Percentiles rank a stretch among this genome's conserved stretches.
Conservation (phyloP, 768 basidiomycete genomes). For the Albatrellus ellisii region DNA sequence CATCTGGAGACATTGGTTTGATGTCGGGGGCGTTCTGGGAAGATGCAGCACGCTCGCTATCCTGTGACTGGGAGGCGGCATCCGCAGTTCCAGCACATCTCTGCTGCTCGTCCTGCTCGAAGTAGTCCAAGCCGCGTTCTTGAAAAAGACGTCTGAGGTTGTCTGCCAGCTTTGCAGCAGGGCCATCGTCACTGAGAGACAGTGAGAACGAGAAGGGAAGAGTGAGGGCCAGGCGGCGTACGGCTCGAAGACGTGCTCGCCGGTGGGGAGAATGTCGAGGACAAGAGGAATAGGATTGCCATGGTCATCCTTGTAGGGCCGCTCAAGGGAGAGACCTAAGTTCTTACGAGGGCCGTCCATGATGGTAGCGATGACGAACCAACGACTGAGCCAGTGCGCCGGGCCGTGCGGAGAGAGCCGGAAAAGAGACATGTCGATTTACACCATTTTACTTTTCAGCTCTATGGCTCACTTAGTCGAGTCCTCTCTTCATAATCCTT, state of each 20-base stretch:
- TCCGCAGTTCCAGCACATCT: slow-evolving; percentile 11
- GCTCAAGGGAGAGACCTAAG: slow-evolving; percentile 59
- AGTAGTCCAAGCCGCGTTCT: slow-evolving; percentile 68
- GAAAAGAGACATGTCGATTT: neutral
- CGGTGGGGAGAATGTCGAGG: slow-evolving; percentile 57
- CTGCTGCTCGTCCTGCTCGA: slow-evolving; percentile 33
- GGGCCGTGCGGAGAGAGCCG: neutral
- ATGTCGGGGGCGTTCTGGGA: slow-evolving; percentile 22
- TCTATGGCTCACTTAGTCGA: neutral
- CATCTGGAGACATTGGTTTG: slow-evolving; percentile 56
- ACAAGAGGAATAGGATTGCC: slow-evolving; percentile 50
- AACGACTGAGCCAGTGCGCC: neutral
- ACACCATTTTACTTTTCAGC: too few species aligned
- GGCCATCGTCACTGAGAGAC: slow-evolving; percentile 28
- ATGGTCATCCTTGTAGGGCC: slow-evolving; percentile 70
- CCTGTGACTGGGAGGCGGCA: slow-evolving; percentile 16
- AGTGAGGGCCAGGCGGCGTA: slow-evolving; percentile 22
- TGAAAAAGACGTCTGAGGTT: slow-evolving; percentile 56
- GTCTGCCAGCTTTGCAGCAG: slow-evolving; percentile 45
- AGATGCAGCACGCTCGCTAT: slow-evolving; percentile 19
- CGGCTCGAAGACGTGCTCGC: slow-evolving; percentile 61
- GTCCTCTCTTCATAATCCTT: slow-evolving; percentile 2
- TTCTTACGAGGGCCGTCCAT: slow-evolving; percentile 37
- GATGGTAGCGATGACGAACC: neutral
- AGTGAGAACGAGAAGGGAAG: slow-evolving; percentile 1